A percentile compares a stretch with the other conserved stretches of the same genome.
phyloP scores from a whole-genome alignment of 768 basidiomycete genomes.

The Leucosporidium scottii region DNA sequence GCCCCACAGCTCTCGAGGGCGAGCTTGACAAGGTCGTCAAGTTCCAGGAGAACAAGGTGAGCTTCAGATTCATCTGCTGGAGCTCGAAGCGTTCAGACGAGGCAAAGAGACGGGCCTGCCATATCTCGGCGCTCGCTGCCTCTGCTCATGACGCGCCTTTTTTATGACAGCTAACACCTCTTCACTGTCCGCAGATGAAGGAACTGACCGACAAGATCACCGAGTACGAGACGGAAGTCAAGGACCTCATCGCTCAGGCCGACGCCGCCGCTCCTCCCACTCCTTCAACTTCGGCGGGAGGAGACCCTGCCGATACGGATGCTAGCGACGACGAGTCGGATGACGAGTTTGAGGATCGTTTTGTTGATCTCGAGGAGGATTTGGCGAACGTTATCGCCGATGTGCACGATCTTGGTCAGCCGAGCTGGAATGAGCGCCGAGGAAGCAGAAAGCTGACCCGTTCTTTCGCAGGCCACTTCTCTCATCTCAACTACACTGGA shows the following conservation, averaged over 20 bases:
- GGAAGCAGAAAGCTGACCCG: conserved; percentile 48
- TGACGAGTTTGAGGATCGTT: conserved; percentile 66
- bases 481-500: conserved; percentile 95
- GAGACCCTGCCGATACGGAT: conserved; percentile 42
- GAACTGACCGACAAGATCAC: conserved; percentile 76
- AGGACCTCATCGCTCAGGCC: conserved; percentile 59
- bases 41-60: conserved; percentile 82
- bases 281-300: conserved; percentile 26
- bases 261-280: not conserved
- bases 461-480: conserved; percentile 58
- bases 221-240: conserved; percentile 72
- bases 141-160: too few relatives aligned
- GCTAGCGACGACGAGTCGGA: conserved; percentile 48
- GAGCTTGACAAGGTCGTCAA: conserved; percentile 91
- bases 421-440: not conserved
- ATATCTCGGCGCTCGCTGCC: too few relatives aligned
- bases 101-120: too few relatives aligned
- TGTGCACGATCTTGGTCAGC: conserved; percentile 43
- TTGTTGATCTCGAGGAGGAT: conserved; percentile 82
- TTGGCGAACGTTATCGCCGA: conserved; percentile 86
- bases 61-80: conserved; percentile 9
- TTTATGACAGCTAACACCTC: not conserved
- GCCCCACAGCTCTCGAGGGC: conserved; percentile 50
- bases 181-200: conserved; percentile 51
- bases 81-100: too few relatives aligned